Conservation (phyloP, 306 rosid species). For the Cyclanthera cordifolia region DNA sequence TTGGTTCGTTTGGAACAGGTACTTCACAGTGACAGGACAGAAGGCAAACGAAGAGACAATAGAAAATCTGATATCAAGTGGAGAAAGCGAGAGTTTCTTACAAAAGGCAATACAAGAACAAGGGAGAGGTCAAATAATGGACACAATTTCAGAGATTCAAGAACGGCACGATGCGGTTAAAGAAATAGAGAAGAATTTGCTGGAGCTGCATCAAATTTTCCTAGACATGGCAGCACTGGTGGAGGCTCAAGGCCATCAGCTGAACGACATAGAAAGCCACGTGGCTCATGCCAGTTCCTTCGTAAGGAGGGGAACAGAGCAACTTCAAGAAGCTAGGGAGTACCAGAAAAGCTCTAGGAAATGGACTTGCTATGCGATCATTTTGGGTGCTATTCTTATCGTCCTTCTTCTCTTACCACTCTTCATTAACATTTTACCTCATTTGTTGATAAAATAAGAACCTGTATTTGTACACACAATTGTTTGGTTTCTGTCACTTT, state of each 20-base stretch:
- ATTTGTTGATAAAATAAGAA: too few species aligned
- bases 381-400: slow-evolving; percentile 35
- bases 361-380: slow-evolving; percentile 60
- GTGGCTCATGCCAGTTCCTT: slow-evolving; percentile 87
- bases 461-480: background rate
- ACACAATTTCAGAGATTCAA: slow-evolving; percentile 87
- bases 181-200: slow-evolving; percentile 89
- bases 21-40: slow-evolving; percentile 84
- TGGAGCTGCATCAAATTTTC: slow-evolving; percentile 80
- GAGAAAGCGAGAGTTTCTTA: slow-evolving; percentile 77
- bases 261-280: slow-evolving; percentile 80
- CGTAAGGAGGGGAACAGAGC: slow-evolving; percentile 66
- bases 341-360: slow-evolving; percentile 55
- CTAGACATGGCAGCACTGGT: slow-evolving; percentile 96
- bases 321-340: slow-evolving; percentile 65
- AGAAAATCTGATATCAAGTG: slow-evolving; percentile 77
- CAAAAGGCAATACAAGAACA: slow-evolving; percentile 94
- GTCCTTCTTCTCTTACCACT: slow-evolving; percentile 46
- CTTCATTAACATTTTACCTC: slow-evolving; percentile 28
- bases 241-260: slow-evolving; percentile 80
- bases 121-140: slow-evolving; percentile 93
- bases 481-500: background rate
- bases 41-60: slow-evolving; percentile 80
- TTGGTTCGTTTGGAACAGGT: slow-evolving; percentile 14
- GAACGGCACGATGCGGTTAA: slow-evolving; percentile 94